Percentiles rank a stretch among this genome's conserved stretches.
Conservation (phyloP, 257 asterid genomes). For the Ligustrum vulgare region DNA sequence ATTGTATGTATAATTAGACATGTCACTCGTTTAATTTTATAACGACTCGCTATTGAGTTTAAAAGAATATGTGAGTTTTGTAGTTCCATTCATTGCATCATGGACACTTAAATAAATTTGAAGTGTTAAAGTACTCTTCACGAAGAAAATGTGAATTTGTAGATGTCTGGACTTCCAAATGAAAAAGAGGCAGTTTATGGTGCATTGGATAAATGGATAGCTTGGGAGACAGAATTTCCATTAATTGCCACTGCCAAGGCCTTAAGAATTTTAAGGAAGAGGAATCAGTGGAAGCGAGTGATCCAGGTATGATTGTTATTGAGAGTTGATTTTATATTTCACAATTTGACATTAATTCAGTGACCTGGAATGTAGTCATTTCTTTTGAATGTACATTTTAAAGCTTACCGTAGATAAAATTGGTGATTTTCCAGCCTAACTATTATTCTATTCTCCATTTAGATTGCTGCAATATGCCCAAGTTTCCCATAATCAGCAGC, state of each 20-base stretch:
- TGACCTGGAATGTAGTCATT: neutral
- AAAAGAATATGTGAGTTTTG: neutral
- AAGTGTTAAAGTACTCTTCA: neutral
- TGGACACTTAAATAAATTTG: neutral
- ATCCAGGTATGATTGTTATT: constrained; percentile 55
- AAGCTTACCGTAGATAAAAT: no score
- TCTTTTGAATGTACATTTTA: neutral
- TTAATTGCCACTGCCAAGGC: constrained; percentile 94
- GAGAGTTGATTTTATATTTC: neutral
- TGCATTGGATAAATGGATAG: constrained; percentile 81
- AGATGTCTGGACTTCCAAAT: constrained; percentile 79
- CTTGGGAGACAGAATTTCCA: constrained; percentile 97
- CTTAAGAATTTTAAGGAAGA: constrained; percentile 62
- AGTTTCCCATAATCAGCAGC: no score
- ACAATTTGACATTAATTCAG: neutral
- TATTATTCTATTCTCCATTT: no score
- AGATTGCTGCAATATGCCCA: no score
- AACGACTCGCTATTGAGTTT: neutral
- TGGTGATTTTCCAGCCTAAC: no score
- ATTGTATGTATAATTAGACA: constrained; percentile 45
- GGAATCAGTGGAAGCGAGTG: constrained; percentile 69
- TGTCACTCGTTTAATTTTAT: neutral
- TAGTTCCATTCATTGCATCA: constrained; percentile 6
- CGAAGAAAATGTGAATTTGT: constrained; percentile 20
- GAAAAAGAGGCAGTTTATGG: constrained; percentile 84